A percentile compares a stretch with the other conserved stretches of the same genome.
phyloP scores from a whole-genome alignment of 495 filamentous ascomycete genomes.

The Jackrogersella minutella region DNA sequence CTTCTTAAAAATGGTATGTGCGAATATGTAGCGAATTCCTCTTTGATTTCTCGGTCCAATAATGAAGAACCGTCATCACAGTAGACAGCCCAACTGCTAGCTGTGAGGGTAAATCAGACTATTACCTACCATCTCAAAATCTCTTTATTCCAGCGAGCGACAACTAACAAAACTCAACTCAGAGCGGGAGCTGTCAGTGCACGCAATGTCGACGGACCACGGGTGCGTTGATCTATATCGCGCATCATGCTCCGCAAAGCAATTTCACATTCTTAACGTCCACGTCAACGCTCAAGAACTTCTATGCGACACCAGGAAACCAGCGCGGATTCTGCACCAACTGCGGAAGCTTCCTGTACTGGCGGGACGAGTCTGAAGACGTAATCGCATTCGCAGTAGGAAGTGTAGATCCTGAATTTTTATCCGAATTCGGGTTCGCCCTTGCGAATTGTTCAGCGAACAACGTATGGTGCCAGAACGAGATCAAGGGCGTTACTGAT shows the following conservation, averaged over 20 bases:
- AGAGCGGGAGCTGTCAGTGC: constrained; percentile 52
- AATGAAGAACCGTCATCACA: background rate
- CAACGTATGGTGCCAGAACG: constrained; percentile 45
- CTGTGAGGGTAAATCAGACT: no score
- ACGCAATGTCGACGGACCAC: constrained; percentile 52
- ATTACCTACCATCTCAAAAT: no score
- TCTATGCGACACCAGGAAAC: constrained; percentile 38
- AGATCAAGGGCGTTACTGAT: constrained; percentile 52
- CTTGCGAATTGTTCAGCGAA: constrained; percentile 38
- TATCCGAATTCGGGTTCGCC: constrained; percentile 47
- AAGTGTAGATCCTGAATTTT: constrained; percentile 46
- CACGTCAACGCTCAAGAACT: constrained; percentile 41
- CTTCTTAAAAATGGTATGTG: constrained; percentile 44
- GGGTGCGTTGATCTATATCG: constrained; percentile 45
- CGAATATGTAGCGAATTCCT: background rate
- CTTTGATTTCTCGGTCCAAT: no score
- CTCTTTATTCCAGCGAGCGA: no score
- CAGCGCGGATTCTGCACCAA: constrained; percentile 49
- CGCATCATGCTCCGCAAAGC: constrained; percentile 30
- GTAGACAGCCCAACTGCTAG: no score
- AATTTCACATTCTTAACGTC: constrained; percentile 36
- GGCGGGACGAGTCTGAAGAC: constrained; percentile 35
- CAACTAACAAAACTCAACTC: constrained; percentile 7
- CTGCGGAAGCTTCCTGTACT: constrained; percentile 52
- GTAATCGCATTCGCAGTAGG: constrained; percentile 44